These are phyloP conservation scores for Pyrenochaeta sp. DNA, from an alignment of 2,329 filamentous ascomycete genomes.

Conservation along the genomic window DNA sequence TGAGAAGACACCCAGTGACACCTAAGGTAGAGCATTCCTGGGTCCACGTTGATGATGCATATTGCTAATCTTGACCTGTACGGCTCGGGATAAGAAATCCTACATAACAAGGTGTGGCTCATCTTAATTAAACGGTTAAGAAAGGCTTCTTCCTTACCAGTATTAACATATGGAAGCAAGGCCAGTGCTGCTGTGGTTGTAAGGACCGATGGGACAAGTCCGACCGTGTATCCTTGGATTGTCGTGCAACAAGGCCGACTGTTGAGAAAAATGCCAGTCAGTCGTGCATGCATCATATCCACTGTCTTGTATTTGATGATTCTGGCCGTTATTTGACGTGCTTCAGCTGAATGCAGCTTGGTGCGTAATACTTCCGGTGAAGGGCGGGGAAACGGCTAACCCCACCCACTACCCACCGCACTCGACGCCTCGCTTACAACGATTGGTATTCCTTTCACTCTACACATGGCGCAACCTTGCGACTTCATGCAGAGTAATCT, in stretches of 20 bases:
- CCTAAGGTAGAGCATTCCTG: background rate
- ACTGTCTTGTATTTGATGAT: background rate
- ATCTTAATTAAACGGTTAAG: no score
- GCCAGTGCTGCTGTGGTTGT: no score
- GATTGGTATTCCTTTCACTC: constrained; percentile 5
- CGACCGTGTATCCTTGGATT: background rate
- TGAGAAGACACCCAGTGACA: no score
- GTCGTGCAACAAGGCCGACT: background rate
- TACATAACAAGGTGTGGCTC: no score
- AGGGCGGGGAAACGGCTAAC: constrained; percentile 1
- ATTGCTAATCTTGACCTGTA: background rate
- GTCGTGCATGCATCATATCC: background rate
- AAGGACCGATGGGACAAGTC: no score
- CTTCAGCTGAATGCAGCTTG: background rate
- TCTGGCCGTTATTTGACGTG: background rate
- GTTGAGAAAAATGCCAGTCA: background rate
- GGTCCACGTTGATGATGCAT: background rate
- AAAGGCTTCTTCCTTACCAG: no score
- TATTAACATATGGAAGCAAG: no score
- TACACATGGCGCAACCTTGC: constrained; percentile 6
- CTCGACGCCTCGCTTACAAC: constrained; percentile 7
- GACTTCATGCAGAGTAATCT: constrained; percentile 23
- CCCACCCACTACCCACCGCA: background rate
- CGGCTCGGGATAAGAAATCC: no score
- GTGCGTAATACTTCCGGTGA: constrained; percentile 1